Conservation (phyloP, 805 yeast genomes). For the Cephaloascus fragrans region DNA sequence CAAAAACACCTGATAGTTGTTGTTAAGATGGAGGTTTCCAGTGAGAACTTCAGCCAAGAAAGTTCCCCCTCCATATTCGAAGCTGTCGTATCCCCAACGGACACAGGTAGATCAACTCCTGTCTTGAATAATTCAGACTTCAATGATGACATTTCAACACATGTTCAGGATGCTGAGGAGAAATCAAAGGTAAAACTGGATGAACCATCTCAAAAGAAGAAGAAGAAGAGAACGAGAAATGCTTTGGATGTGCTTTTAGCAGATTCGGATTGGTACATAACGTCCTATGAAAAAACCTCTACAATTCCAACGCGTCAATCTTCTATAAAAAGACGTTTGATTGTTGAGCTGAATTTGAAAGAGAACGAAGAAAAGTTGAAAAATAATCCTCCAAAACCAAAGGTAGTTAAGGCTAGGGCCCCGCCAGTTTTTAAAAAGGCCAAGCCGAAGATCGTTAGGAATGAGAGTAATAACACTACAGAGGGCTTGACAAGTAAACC, state of each 20-base stretch:
- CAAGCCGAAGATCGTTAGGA: neutral
- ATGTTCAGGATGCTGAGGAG: too few species aligned
- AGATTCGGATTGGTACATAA: constrained; percentile 17
- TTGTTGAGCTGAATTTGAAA: constrained; percentile 1
- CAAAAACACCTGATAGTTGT: too few species aligned
- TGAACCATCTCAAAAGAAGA: too few species aligned
- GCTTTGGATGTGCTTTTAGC: constrained; percentile 8
- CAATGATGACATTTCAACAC: too few species aligned
- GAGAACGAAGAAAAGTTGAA: neutral
- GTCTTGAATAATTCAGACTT: too few species aligned
- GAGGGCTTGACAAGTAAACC: neutral
- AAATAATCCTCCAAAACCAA: neutral
- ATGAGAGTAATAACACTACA: neutral
- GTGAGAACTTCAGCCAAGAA: too few species aligned
- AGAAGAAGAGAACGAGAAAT: neutral
- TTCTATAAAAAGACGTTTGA: neutral
- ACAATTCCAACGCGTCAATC: constrained; percentile 3
- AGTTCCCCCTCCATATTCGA: too few species aligned
- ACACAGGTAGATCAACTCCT: too few species aligned
- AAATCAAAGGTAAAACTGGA: too few species aligned
- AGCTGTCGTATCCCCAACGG: too few species aligned
- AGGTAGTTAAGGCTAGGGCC: neutral
- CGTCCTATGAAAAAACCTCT: constrained; percentile 4
- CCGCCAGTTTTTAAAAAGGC: neutral
- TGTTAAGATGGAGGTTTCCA: too few species aligned